Base-by-base conservation (phyloP, 495 filamentous ascomycete genomes). In the Lasiosphaeria hispida region DNA sequence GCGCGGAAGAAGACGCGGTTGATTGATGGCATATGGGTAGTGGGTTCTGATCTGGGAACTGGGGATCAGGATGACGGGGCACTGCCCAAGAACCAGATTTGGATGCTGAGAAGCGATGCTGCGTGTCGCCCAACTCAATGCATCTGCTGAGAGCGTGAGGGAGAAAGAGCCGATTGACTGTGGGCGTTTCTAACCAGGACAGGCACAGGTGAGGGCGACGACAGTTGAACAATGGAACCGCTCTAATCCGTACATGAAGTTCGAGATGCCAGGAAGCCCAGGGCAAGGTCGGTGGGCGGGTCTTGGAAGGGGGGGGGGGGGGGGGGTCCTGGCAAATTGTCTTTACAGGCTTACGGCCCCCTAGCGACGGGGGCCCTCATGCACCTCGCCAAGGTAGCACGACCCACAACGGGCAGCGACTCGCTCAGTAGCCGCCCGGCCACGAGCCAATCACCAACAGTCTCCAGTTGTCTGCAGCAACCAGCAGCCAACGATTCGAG, bases 351-450 rank as follows among this genome's bases (percentile, higher is more conserved):
- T 45, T 17, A 19, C 10, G 30, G 43, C 10, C 10, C 17, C 10
- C 18, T n/a, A 45, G 17, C 42, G 38, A 37, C 33, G 17, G 17
- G 40, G 19, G n/a, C n/a, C 19, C 50, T 11, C 15, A 45, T 55
- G 23, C 53, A 55, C n/a, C 4, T 45, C 53, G 42, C 41, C 41
- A 45, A 38, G 14, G 51, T 41, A 37, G 30, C 11, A 18, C 4
- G 40, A 44, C 36, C 53, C 53, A 36, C 53, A 47, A 17, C 41
- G 51, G 17, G 10, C 47, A 13, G 18, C 15, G 13, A 52, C 43
- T 57, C 44, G 55, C 55, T 19, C 38, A 34, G 36, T 59, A 59
- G 43, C 57, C 57, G 57, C 57, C 57, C 40, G 35, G 39, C 33
- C 50, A 35, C n/a, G 49, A 37, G 34, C 57, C 57, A 59, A 59